phyloP scores from a whole-genome alignment of 768 basidiomycete species.

The Calocybe cyanea region DNA sequence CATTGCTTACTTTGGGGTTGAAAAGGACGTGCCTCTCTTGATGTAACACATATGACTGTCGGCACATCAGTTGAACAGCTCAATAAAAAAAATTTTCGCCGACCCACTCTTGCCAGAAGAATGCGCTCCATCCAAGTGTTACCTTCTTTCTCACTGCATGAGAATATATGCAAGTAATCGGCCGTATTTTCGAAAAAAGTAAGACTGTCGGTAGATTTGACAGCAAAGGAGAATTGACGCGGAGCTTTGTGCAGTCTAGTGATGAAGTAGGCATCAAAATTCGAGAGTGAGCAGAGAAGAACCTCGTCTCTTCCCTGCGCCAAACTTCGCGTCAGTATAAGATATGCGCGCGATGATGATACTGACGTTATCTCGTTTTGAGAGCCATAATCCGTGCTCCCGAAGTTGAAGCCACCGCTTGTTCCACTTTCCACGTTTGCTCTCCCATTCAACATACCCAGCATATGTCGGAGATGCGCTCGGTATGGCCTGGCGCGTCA shows the following conservation, averaged over 20 bases:
- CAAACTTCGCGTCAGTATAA: constrained; percentile 5
- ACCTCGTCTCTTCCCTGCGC: constrained; percentile 79
- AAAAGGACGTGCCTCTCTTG: constrained; percentile 75
- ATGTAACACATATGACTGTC: constrained; percentile 76
- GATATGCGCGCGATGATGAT: background rate
- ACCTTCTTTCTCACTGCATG: constrained; percentile 71
- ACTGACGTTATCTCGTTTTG: constrained; percentile 84
- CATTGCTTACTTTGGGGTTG: constrained; percentile 32
- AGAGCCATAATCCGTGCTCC: constrained; percentile 82
- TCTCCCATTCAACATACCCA: constrained; percentile 84
- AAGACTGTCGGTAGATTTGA: constrained; percentile 86
- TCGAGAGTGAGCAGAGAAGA: constrained; percentile 79
- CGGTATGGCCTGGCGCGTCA: constrained; percentile 30
- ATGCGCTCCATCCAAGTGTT: constrained; percentile 77
- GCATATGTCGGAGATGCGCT: constrained; percentile 43
- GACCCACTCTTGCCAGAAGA: constrained; percentile 75
- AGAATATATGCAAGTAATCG: constrained; percentile 88
- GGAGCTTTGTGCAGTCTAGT: constrained; percentile 79
- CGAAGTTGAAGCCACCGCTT: constrained; percentile 88
- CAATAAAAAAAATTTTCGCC: background rate
- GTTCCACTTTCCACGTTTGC: constrained; percentile 91
- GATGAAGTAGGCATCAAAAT: constrained; percentile 84
- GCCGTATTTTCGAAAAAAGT: constrained; percentile 83
- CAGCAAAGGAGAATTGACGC: constrained; percentile 78
- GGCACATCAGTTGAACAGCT: constrained; percentile 12